phyloP scores from a whole-genome alignment of 73 alveolate genomes.

The Paramecium bursaria region DNA sequence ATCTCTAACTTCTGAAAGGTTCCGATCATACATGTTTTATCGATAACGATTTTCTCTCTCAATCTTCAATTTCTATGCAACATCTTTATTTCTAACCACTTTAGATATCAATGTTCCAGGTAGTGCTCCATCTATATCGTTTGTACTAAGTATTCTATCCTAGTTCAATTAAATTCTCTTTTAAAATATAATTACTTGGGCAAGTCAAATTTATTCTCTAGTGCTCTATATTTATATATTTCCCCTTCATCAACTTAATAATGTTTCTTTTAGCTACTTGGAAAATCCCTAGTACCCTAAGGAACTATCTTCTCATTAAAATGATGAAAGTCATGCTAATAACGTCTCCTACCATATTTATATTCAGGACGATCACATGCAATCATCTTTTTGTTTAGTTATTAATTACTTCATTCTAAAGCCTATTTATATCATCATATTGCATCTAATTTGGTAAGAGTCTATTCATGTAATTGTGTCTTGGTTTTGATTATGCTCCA shows the following conservation, averaged over 20 bases:
- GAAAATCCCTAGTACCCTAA: too few relatives aligned
- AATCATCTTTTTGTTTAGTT: not conserved
- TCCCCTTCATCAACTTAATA: slow-evolving; percentile 35
- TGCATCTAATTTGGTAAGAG: not conserved
- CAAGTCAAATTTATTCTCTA: slow-evolving; percentile 3
- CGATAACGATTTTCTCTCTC: too few relatives aligned
- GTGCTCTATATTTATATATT: slow-evolving; percentile 42
- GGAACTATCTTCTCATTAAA: not conserved
- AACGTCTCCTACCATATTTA: slow-evolving; percentile 29
- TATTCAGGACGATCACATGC: not conserved
- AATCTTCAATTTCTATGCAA: not conserved
- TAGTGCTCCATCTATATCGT: slow-evolving; percentile 49
- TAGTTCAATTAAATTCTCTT: not conserved
- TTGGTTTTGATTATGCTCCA: slow-evolving; percentile 50
- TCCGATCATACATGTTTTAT: too few relatives aligned
- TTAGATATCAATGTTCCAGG: slow-evolving; percentile 9
- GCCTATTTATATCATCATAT: not conserved
- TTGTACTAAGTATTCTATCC: slow-evolving; percentile 5
- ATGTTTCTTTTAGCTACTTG: slow-evolving; percentile 59
- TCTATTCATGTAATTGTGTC: slow-evolving; percentile 2
- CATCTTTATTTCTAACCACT: slow-evolving; percentile 31
- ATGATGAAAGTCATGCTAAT: slow-evolving; percentile 56
- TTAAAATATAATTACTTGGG: slow-evolving; percentile 12
- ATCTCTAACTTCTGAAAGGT: too few relatives aligned
- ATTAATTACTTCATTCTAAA: not conserved